Evolutionary conservation across 1,284 basidiomycete species (phyloP), one percentile per base, ranked within the genome.

Genomic region (Golubevia pallescens): DNA sequence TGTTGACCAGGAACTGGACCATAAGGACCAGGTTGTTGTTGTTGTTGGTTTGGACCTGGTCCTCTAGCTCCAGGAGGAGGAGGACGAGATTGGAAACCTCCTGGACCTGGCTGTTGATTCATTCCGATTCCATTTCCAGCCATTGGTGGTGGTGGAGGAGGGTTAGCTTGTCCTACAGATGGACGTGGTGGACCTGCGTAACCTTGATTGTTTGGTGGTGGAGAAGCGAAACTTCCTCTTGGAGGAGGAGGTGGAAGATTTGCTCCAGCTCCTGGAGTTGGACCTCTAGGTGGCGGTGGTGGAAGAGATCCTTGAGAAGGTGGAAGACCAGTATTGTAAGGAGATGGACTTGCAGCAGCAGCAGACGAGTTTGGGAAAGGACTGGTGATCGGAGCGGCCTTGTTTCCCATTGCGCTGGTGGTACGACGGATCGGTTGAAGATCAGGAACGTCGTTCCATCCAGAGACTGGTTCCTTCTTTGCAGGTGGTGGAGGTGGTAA

Each of bases 381-480:
- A 28, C 54, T 56, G 7, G 54, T 56, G 54, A 56, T 56, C 4
- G 67, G 61, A 32, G 71, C 64, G 8, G 69, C 60, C 57, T 73
- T 75, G 21, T 68, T 65, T 59, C 73, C 73, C 70, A 76, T 73
- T 24, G 77, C 77, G 52, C 73, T 76, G 8, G 74, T 62, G 10
- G 77, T 73, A 19, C 66, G 55, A 20, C 76, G 74, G 32, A 57
- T 16, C 23, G 61, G 51, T n/a, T 69, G 48, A 7, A 56, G 64
- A 1, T 32, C 42, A 8, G 52, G 16, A 52, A 28, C 34, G 34
- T 38, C 34, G 34, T 38, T 38, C 34, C 34, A 32, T n/a, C 20
- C 52, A 24, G 58, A 16, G 20, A 60, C 38, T 55, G 65, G 52
- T 19, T 42, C 34, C 34, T 38, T 38, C 34, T 38, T 38, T 4